These are phyloP conservation scores for Pleurotus sapidus DNA, from an alignment of 768 basidiomycete species.

Conservation along the genomic window DNA sequence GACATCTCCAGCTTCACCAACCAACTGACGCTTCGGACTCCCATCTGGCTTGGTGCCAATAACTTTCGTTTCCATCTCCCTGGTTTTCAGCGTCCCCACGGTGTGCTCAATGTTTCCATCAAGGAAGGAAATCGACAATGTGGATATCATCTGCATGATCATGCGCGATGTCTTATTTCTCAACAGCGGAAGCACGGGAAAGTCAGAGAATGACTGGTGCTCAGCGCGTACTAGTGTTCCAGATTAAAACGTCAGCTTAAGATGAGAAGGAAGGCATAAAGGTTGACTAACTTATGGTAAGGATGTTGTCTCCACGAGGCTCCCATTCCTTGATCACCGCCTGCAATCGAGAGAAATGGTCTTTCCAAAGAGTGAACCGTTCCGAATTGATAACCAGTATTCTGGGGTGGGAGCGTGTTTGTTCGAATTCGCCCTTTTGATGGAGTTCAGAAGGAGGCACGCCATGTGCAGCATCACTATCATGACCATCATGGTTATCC, in stretches of 20 bases:
- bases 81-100: slow-evolving; percentile 25
- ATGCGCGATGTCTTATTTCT: slow-evolving; percentile 26
- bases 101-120: slow-evolving; percentile 33
- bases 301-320: slow-evolving; percentile 34
- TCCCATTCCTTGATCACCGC: slow-evolving; percentile 57
- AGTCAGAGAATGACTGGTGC: slow-evolving; percentile 49
- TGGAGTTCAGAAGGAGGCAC: too few species aligned
- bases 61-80: slow-evolving; percentile 34
- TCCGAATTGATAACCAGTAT: slow-evolving; percentile 76
- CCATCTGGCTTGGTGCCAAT: slow-evolving; percentile 44
- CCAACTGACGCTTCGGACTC: slow-evolving; percentile 37
- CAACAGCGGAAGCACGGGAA: slow-evolving; percentile 39
- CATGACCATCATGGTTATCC: neutral
- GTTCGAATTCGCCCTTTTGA: neutral
- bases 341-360: slow-evolving; percentile 61
- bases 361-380: slow-evolving; percentile 74
- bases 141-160: slow-evolving; percentile 32
- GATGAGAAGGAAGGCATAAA: neutral
- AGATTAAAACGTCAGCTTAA: neutral
- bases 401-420: slow-evolving; percentile 23
- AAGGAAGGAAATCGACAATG: slow-evolving; percentile 40
- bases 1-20: slow-evolving; percentile 42
- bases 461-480: too few species aligned
- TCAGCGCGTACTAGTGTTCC: slow-evolving; percentile 34
- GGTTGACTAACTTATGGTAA: slow-evolving; percentile 44